Base-by-base conservation (phyloP, 2,329 filamentous ascomycete species). In the Fusarium sacchari region DNA sequence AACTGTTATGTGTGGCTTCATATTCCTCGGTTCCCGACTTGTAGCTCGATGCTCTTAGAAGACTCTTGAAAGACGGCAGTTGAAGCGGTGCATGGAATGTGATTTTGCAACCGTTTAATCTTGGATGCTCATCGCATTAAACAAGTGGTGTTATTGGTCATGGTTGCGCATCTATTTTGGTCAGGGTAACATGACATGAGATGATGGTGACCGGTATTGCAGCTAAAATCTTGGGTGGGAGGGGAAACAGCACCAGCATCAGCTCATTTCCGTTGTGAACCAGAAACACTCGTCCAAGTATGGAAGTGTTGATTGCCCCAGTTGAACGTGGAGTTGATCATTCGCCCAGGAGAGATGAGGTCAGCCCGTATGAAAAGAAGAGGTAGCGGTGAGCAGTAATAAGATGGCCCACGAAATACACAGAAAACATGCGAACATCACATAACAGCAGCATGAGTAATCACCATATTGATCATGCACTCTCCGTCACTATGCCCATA, bases 241-340 rank as follows among this genome's bases (percentile, higher is more conserved):
- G 53, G 64, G 60, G 37, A 44, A 56, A 63, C 40, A 60, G 63
- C 40, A 56, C 50, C 62, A 59, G 43, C 43, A 74, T 76, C 74
- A 76, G 72, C 58, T 75, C 72, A 76, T 72, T 63, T 46, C 62
- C 74, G 57, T 65, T 64, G 47, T 60, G 28, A 70, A 70, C 44
- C 62, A 44, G 67, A 58, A 50, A 68, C 52, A 69, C 49, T 49
- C 39, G 47, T 47, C 59, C 58, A 55, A 69, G 64, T 43, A 55
- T n/a, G n/a, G n/a, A n/a, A 26, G 30, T 20, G 44, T 57, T 40
- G 57, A 52, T 44, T 42, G 42, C 26, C 59, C 34, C 47, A 52
- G n/a, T 20, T 24, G 42, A 50, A 49, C 42, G 26, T 36, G 52
- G 39, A 58, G 50, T 42, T 55, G 69, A 64, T 66, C 52, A 40